Percentiles rank a stretch among this genome's conserved stretches.
phyloP scores from a whole-genome alignment of 331 rosid genomes.

The Malus hybrid region DNA sequence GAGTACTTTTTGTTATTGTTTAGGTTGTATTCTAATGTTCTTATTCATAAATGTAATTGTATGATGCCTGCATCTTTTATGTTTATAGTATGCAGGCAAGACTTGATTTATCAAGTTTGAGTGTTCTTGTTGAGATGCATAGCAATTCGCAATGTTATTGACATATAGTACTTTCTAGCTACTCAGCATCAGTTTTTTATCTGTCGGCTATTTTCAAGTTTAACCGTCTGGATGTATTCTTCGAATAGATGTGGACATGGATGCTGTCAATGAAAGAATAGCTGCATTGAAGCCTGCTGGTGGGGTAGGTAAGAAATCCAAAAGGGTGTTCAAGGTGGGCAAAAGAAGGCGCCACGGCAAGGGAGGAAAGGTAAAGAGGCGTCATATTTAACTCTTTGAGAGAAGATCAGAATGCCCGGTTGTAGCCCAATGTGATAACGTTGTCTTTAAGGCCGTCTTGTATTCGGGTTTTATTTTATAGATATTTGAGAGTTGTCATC shows the following conservation, averaged over 20 bases:
- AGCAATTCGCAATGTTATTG: neutral
- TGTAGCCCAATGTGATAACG: neutral
- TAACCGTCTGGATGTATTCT: neutral
- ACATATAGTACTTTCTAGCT: neutral
- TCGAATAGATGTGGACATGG: constrained; percentile 57
- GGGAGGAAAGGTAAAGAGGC: constrained; percentile 41
- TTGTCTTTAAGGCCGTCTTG: neutral
- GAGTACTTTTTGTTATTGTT: neutral
- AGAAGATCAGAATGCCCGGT: neutral
- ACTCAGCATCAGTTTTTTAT: neutral
- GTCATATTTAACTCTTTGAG: constrained; percentile 39
- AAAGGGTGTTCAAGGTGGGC: constrained; percentile 66
- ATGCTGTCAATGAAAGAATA: constrained; percentile 29
- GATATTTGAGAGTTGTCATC: neutral
- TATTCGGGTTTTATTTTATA: neutral
- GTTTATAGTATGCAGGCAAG: neutral
- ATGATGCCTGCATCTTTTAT: neutral
- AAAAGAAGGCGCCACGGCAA: constrained; percentile 66
- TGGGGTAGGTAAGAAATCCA: constrained; percentile 64
- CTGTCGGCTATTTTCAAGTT: neutral
- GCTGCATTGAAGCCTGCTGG: constrained; percentile 56
- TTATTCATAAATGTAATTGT: neutral
- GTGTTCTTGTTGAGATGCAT: neutral
- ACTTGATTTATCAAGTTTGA: neutral
- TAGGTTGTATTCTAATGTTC: neutral